phyloP scores from a whole-genome alignment of 495 filamentous ascomycete genomes.

The Pseudevernia furfuracea region DNA sequence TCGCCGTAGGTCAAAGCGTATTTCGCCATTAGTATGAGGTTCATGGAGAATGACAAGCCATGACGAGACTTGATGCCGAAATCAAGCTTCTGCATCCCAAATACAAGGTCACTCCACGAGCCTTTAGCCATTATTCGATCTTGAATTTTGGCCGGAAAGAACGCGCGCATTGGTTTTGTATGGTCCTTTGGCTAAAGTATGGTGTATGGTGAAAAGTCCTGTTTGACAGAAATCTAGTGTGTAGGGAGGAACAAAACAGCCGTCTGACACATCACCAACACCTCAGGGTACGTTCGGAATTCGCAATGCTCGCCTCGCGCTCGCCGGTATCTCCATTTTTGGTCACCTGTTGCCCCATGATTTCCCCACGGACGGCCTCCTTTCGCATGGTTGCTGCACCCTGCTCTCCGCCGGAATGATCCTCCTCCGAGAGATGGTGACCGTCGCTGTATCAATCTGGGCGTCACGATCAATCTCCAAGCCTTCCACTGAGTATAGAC shows the following conservation, averaged over 20 bases:
- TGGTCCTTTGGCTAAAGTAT: too few species aligned
- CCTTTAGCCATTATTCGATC: background rate
- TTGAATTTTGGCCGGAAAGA: background rate
- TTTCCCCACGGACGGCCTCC: background rate
- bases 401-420: background rate
- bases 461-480: background rate
- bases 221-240: background rate
- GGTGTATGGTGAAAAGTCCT: too few species aligned
- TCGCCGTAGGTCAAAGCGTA: background rate
- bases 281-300: background rate
- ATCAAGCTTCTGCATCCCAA: background rate
- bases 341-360: background rate
- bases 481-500: background rate
- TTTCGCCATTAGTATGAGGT: background rate
- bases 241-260: background rate
- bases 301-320: background rate
- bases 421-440: background rate
- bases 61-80: background rate
- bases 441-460: background rate
- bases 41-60: background rate
- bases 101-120: background rate
- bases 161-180: too few species aligned
- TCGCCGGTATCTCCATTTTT: background rate
- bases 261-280: background rate
- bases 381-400: background rate